Evolutionary conservation across 192 early-diverging fungal species (phyloP).

Genomic region (Backusella tarrabulga): DNA sequence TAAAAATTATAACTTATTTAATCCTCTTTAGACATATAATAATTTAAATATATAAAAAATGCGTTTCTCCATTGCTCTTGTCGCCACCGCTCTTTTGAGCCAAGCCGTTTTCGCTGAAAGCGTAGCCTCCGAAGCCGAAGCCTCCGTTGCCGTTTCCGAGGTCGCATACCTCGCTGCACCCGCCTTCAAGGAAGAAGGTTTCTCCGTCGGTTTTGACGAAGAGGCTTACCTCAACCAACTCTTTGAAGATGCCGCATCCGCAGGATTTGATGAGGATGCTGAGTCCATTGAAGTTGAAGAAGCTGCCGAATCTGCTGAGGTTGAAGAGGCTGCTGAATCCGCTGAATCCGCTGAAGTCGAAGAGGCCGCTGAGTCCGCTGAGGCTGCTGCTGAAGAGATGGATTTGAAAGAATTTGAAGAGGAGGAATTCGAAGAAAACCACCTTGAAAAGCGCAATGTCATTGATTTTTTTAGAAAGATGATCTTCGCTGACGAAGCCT

Average conservation of each 20-base stretch:
- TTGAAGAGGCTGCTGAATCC: neutral
- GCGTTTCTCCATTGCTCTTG: slow-evolving; percentile 19
- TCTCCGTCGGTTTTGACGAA: neutral
- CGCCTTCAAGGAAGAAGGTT: neutral
- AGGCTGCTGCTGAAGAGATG: neutral
- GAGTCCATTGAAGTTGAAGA: neutral
- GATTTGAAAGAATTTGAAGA: neutral
- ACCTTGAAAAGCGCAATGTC: neutral
- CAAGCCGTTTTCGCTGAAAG: slow-evolving; percentile 14
- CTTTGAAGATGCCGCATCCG: neutral
- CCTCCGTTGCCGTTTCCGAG: too few relatives aligned
- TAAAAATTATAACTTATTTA: neutral
- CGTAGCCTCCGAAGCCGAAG: neutral
- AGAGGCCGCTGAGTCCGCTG: neutral
- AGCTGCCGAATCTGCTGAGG: neutral
- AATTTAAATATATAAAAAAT: neutral
- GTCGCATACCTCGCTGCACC: too few relatives aligned
- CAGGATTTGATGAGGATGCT: neutral
- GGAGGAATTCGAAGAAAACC: neutral
- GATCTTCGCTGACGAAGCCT: neutral
- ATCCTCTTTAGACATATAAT: neutral
- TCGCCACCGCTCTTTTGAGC: slow-evolving; percentile 6
- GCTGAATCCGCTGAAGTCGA: neutral
- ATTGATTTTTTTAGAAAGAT: slow-evolving; percentile 1
- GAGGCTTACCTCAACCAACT: neutral